phyloP scores from a whole-genome alignment of 2,329 filamentous ascomycete species.

The Fusarium veterinarium region DNA sequence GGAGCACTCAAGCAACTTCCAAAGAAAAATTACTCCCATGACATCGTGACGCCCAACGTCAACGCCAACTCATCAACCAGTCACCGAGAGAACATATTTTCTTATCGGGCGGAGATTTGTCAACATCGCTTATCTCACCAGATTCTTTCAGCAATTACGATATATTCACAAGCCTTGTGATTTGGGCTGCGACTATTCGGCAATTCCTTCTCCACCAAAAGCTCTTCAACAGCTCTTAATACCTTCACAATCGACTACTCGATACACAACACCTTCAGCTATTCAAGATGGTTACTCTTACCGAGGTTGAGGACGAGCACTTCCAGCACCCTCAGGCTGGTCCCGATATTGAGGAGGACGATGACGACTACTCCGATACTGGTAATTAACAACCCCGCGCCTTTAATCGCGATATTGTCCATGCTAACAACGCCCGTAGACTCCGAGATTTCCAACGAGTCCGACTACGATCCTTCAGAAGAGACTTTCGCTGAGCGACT shows the following conservation, averaged over 20 bases:
- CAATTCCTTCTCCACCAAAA: background rate
- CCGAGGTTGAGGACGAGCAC: conserved; percentile 96
- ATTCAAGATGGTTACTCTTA: conserved; percentile 89
- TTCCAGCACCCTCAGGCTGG: conserved; percentile 78
- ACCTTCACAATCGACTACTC: conserved; percentile 11
- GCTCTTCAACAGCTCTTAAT: conserved; percentile 17
- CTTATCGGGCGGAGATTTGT: conserved; percentile 18
- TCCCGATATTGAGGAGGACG: conserved; percentile 86
- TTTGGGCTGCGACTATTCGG: background rate
- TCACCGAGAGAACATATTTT: conserved; percentile 30
- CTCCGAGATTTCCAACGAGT: conserved; percentile 86
- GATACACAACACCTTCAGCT: conserved; percentile 22
- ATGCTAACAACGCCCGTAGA: conserved; percentile 63
- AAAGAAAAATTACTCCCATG: conserved; percentile 45
- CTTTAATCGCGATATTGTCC: conserved; percentile 1
- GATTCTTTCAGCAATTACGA: background rate
- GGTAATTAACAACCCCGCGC: conserved; percentile 66
- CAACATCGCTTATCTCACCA: background rate
- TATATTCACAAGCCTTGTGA: background rate
- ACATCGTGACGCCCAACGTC: conserved; percentile 44
- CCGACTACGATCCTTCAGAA: conserved; percentile 70
- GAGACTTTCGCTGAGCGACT: conserved; percentile 76
- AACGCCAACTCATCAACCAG: conserved; percentile 34
- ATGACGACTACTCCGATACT: conserved; percentile 94
- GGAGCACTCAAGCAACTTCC: conserved; percentile 20